phyloP scores from a whole-genome alignment of 352 stramenopile species.

The Phytophthora tubulina region DNA sequence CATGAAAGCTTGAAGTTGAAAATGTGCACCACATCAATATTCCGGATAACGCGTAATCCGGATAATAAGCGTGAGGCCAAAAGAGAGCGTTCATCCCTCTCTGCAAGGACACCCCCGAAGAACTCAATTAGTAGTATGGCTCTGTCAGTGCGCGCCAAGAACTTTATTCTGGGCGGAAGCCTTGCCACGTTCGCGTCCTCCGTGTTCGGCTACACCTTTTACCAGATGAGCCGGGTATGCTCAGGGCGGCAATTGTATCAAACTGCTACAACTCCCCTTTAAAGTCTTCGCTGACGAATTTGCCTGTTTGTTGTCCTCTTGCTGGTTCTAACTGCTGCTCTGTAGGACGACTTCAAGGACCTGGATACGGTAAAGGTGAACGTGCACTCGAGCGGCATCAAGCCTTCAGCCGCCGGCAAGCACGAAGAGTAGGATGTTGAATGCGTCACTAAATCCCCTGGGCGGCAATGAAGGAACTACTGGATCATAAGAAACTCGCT shows the following conservation, averaged over 20 bases:
- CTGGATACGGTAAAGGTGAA: constrained; percentile 86
- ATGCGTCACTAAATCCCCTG: not conserved
- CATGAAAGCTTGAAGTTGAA: not conserved
- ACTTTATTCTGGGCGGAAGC: constrained; percentile 73
- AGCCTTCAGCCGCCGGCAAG: constrained; percentile 68
- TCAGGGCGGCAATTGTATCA: too few relatives aligned
- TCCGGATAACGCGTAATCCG: constrained; percentile 20
- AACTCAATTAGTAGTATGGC: constrained; percentile 45
- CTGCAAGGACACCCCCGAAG: not conserved
- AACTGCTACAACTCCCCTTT: not conserved
- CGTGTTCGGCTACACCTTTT: constrained; percentile 83
- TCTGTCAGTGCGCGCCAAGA: constrained; percentile 78
- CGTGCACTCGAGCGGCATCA: constrained; percentile 83
- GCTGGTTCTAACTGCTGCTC: not conserved
- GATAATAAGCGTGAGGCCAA: constrained; percentile 19
- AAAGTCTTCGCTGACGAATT: not conserved
- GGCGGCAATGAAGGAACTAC: not conserved
- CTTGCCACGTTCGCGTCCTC: constrained; percentile 71
- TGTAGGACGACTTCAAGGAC: constrained; percentile 85
- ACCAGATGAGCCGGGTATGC: constrained; percentile 84
- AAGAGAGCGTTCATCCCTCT: not conserved
- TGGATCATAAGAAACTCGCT: constrained; percentile 1
- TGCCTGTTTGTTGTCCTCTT: not conserved
- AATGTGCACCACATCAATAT: constrained; percentile 6
- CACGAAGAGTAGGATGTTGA: constrained; percentile 38